Conservation (phyloP, 1,284 basidiomycete species). For the Trametes sp. region DNA sequence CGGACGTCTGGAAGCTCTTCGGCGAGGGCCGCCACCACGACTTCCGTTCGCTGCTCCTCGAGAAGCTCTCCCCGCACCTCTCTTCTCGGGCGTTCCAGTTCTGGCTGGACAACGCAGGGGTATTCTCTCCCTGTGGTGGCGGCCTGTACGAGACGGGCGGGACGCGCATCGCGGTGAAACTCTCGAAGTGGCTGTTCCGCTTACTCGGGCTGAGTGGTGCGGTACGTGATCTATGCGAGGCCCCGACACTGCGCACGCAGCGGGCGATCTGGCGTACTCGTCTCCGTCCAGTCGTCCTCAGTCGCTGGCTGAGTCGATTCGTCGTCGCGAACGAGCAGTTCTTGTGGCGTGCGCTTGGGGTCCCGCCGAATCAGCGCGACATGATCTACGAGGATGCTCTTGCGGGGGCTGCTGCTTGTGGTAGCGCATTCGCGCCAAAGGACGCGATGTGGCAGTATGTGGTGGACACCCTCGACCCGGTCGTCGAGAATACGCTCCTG, state of each 20-base stretch:
- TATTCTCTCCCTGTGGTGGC: conserved; percentile 27
- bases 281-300: conserved; percentile 30
- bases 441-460: conserved; percentile 36
- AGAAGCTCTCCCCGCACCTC: conserved; percentile 32
- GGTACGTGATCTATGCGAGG: conserved; percentile 27
- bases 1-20: conserved; percentile 31
- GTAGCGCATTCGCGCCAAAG: conserved; percentile 25
- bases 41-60: conserved; percentile 31
- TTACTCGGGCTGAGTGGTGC: conserved; percentile 24
- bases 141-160: conserved; percentile 36
- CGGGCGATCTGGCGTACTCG: conserved; percentile 30
- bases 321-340: conserved; percentile 34
- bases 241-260: conserved; percentile 28
- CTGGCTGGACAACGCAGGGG: conserved; percentile 30
- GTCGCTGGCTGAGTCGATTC: conserved; percentile 29
- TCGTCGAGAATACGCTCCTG: conserved; percentile 32
- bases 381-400: conserved; percentile 33
- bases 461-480: conserved; percentile 34
- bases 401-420: conserved; percentile 16
- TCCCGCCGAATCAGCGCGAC: conserved; percentile 32
- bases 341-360: conserved; percentile 34
- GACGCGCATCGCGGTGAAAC: conserved; percentile 33
- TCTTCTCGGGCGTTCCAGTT: conserved; percentile 35
- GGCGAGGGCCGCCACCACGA: conserved; percentile 29
- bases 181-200: conserved; percentile 32